Evolutionary conservation across 306 rosid species (phyloP).

Genomic region (Trifolium pratense): DNA sequence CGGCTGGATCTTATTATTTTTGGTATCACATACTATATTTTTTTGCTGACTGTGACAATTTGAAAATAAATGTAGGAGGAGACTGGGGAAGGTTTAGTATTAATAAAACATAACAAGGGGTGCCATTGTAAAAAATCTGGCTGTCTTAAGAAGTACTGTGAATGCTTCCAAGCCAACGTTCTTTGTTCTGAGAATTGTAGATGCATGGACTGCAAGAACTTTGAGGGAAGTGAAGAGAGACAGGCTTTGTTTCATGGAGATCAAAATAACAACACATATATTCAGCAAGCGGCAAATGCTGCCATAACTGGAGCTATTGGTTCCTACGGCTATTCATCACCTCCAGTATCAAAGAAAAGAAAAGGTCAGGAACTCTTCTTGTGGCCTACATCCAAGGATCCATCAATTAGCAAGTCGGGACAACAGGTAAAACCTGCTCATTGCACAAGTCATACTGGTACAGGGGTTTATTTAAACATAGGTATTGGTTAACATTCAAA

Average conservation of each 20-base stretch:
- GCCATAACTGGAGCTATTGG: constrained; percentile 99
- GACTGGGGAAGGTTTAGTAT: constrained; percentile 78
- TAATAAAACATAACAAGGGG: constrained; percentile 97
- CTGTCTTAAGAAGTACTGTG: constrained; percentile 96
- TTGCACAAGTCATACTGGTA: constrained; percentile 10
- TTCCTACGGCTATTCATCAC: constrained; percentile 88
- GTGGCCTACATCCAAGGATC: constrained; percentile 77
- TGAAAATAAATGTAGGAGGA: constrained; percentile 74
- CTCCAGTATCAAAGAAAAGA: constrained; percentile 81
- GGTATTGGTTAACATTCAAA: constrained; percentile 19
- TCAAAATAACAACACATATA: constrained; percentile 69
- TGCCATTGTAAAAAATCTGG: constrained; percentile 99
- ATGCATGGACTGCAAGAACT: constrained; percentile 99
- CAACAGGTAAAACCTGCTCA: constrained; percentile 71
- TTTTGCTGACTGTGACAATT: constrained; percentile 40
- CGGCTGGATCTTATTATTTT: constrained; percentile 31
- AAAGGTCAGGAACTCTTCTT: constrained; percentile 76
- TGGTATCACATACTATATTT: constrained; percentile 9
- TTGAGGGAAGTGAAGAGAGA: constrained; percentile 99
- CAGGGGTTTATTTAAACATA: constrained; percentile 24
- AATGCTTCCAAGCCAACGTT: constrained; percentile 98
- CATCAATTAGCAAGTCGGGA: constrained; percentile 64
- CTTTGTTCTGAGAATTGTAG: constrained; percentile 98
- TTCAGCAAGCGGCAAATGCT: constrained; percentile 99
- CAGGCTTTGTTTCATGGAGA: constrained; percentile 96